A percentile compares a stretch with the other conserved stretches of the same genome.
These are phyloP conservation scores for Kodamaea kakaduensis DNA, from an alignment of 805 yeast species.

Conservation along the genomic window DNA sequence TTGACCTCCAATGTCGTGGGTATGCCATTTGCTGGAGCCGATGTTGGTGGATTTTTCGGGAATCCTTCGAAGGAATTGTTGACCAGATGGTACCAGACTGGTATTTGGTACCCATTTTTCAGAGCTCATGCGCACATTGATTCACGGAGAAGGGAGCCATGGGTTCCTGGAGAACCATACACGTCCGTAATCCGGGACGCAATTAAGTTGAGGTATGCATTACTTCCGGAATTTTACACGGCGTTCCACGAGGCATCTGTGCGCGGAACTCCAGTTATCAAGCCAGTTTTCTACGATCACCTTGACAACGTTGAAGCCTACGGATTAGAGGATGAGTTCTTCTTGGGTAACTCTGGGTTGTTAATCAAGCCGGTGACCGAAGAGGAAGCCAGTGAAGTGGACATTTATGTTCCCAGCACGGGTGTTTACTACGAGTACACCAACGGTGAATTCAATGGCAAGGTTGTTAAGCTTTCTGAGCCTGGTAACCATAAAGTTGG, in stretches of 20 bases:
- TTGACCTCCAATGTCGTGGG: slow-evolving; percentile 78
- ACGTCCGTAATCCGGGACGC: slow-evolving; percentile 65
- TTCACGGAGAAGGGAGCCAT: slow-evolving; percentile 89
- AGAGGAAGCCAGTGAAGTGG: slow-evolving; percentile 40
- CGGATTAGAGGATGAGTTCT: slow-evolving; percentile 78
- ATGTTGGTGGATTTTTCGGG: slow-evolving; percentile 95
- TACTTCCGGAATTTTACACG: slow-evolving; percentile 79
- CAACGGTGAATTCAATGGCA: slow-evolving; percentile 23
- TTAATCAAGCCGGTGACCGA: slow-evolving; percentile 77
- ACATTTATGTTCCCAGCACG: slow-evolving; percentile 51
- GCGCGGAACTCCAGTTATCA: slow-evolving; percentile 66
- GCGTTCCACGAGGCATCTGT: slow-evolving; percentile 62
- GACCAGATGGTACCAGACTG: slow-evolving; percentile 94
- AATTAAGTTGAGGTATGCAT: slow-evolving; percentile 63
- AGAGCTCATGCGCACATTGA: slow-evolving; percentile 97
- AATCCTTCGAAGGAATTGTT: slow-evolving; percentile 78
- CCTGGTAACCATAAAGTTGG: slow-evolving; percentile 40
- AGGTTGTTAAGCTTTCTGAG: slow-evolving; percentile 20
- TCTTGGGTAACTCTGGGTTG: slow-evolving; percentile 65
- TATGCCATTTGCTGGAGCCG: slow-evolving; percentile 92
- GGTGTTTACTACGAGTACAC: slow-evolving; percentile 55
- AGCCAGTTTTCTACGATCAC: slow-evolving; percentile 58
- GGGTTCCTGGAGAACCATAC: slow-evolving; percentile 74
- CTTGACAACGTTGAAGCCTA: slow-evolving; percentile 47
- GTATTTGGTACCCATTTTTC: slow-evolving; percentile 94